Conservation (phyloP, 768 basidiomycete genomes). For the Cyathus striatus region DNA sequence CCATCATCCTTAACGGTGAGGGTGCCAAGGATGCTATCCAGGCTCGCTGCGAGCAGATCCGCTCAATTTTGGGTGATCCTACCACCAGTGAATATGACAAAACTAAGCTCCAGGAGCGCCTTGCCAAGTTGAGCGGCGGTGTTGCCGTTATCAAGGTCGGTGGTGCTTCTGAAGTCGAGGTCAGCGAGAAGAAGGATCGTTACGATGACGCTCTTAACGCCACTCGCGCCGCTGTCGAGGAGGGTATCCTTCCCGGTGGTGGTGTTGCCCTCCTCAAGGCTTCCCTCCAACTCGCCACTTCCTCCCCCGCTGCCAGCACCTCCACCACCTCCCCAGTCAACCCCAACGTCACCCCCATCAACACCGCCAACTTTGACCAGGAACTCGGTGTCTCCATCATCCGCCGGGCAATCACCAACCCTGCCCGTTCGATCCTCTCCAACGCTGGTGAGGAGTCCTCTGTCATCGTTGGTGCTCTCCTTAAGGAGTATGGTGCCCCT, state of each 20-base stretch:
- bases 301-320: constrained; percentile 37
- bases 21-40: constrained; percentile 88
- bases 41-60: constrained; percentile 94
- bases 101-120: constrained; percentile 92
- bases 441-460: constrained; percentile 94
- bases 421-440: constrained; percentile 81
- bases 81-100: constrained; percentile 92
- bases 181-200: constrained; percentile 98
- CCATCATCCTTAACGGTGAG: constrained; percentile 90
- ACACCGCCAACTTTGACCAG: constrained; percentile 93
- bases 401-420: constrained; percentile 76
- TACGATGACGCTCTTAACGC: constrained; percentile 97
- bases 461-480: constrained; percentile 87
- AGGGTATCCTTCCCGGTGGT: constrained; percentile 96
- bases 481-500: constrained; percentile 57
- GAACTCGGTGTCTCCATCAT: constrained; percentile 94
- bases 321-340: constrained; percentile 45
- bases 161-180: constrained; percentile 90
- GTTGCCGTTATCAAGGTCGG: constrained; percentile 99
- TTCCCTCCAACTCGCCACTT: constrained; percentile 61
- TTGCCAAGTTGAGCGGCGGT: constrained; percentile 94
- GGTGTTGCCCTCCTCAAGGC: constrained; percentile 92
- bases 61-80: constrained; percentile 72
- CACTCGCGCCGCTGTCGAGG: constrained; percentile 97
- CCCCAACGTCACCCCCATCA: constrained; percentile 60